Base-by-base conservation (phyloP, 352 stramenopile species). In the Phytophthora ramorum region DNA sequence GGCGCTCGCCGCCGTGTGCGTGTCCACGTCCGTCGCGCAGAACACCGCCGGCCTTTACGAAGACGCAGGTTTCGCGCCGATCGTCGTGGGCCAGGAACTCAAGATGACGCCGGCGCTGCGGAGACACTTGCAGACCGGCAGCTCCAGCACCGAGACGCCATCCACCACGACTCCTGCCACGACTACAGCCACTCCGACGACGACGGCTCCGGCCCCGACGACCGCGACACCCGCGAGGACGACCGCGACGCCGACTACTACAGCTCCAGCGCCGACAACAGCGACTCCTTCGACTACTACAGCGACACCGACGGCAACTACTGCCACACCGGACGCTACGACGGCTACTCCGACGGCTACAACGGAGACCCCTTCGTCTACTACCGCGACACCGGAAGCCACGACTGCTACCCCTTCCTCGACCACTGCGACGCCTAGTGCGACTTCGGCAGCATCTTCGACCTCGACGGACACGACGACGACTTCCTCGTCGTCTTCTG, bases 401-500 rank as follows among this genome's bases (percentile, higher is more conserved):
- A 64, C 52, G 16, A 65, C 61, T 12, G 66, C 51, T n/a, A 58
- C 65, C 8, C 48, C 63, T 3, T 50, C 54, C 1, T 26, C 60
- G 8, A 70, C 66, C 0, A 70, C 75, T 38, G 28, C 58, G 12
- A 70, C 72, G 32, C 50, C 77, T 12, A 70, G 56, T 0, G 24
- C 69, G 6, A 58, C 71, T 43, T 53, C 78, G 5, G 34, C 58
- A 12, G 51, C 73, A 28, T 56, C 74, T 2, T 63, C 71, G 12
- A 58, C 67, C 22, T 44, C 76, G 2, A 62, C 69, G n/a, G 47
- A 71, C 32, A 61, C 66, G 37, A 69, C 78, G 16, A 30, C 77
- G 3, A 46, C 65, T 7, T 53, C 74, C 0, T 44, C 40, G 19
- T 34, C 41, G 22, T 50, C 50, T 16, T 43, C 41, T 3, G 20